These are phyloP conservation scores for Tetracladium maxilliforme DNA, from an alignment of 2,329 filamentous ascomycete species.

Conservation along the genomic window DNA sequence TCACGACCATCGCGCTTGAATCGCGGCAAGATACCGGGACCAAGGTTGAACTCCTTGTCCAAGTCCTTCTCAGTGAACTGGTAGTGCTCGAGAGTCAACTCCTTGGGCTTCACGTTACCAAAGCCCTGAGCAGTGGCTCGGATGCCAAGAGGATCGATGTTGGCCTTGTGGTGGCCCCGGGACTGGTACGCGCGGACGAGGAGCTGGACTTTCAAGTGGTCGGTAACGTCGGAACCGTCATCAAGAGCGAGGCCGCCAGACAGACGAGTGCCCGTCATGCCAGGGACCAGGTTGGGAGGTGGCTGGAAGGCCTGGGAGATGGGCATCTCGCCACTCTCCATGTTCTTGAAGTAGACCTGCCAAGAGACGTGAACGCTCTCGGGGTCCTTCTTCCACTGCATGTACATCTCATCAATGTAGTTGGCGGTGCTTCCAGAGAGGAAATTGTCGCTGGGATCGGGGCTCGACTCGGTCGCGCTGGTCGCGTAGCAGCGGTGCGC, in stretches of 20 bases:
- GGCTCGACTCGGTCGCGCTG: slow-evolving; percentile 35
- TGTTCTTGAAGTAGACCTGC: slow-evolving; percentile 99
- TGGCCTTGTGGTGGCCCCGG: slow-evolving; percentile 94
- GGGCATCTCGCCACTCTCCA: slow-evolving; percentile 96
- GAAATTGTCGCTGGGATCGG: slow-evolving; percentile 89
- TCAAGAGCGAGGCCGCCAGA: slow-evolving; percentile 52
- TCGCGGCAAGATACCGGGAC: slow-evolving; percentile 85
- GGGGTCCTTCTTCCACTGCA: slow-evolving; percentile 91
- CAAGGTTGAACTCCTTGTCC: slow-evolving; percentile 80
- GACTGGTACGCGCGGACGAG: slow-evolving; percentile 96
- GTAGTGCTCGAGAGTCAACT: slow-evolving; percentile 87
- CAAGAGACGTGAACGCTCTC: slow-evolving; percentile 92
- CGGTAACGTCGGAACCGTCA: slow-evolving; percentile 71
- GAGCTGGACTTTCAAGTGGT: slow-evolving; percentile 96
- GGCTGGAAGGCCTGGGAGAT: slow-evolving; percentile 94
- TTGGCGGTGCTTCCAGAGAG: slow-evolving; percentile 93
- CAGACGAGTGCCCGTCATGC: slow-evolving; percentile 62
- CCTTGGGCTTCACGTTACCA: slow-evolving; percentile 77
- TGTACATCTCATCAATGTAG: slow-evolving; percentile 99
- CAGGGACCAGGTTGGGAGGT: slow-evolving; percentile 79
- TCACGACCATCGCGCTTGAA: slow-evolving; percentile 80
- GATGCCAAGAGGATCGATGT: slow-evolving; percentile 92
- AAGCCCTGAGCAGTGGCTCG: slow-evolving; percentile 73
- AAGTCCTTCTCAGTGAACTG: slow-evolving; percentile 90
- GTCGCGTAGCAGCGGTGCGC: no score